phyloP scores from a whole-genome alignment of 208 protist genomes.

The Acanthamoeba healyi region DNA sequence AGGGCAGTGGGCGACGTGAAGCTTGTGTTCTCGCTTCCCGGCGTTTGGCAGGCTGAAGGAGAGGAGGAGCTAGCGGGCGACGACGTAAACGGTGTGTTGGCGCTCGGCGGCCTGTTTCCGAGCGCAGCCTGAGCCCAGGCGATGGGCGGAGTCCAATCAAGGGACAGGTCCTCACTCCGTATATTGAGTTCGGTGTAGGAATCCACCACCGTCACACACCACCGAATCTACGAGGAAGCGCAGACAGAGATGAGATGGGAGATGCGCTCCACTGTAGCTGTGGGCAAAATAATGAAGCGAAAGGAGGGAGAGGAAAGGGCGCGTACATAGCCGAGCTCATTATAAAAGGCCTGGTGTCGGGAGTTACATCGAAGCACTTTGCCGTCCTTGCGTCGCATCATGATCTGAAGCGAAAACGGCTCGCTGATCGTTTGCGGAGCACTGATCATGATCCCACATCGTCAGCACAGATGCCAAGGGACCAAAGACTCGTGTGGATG shows the following conservation, averaged over 20 bases:
- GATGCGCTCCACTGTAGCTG: too few relatives aligned
- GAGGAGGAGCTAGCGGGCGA: background rate
- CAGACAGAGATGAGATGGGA: too few relatives aligned
- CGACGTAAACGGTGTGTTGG: background rate
- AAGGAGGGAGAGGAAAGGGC: too few relatives aligned
- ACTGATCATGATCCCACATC: background rate
- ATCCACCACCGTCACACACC: constrained; percentile 14
- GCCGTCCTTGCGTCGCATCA: constrained; percentile 48
- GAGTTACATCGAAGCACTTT: background rate
- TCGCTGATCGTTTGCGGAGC: constrained; percentile 52
- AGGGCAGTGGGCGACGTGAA: too few relatives aligned
- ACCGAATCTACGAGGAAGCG: too few relatives aligned
- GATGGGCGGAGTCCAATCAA: background rate
- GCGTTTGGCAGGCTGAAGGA: background rate
- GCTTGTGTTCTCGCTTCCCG: too few relatives aligned
- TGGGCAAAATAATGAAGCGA: too few relatives aligned
- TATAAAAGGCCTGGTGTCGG: constrained; percentile 43
- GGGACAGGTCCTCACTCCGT: background rate
- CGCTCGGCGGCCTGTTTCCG: background rate
- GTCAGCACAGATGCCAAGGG: background rate
- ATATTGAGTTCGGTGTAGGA: constrained; percentile 26
- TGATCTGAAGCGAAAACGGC: background rate
- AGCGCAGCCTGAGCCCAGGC: background rate
- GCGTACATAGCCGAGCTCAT: constrained; percentile 27
- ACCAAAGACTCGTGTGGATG: background rate